phyloP scores from a whole-genome alignment of 371 early-diverging fungal genomes.

The Apophysomyces variabilis region DNA sequence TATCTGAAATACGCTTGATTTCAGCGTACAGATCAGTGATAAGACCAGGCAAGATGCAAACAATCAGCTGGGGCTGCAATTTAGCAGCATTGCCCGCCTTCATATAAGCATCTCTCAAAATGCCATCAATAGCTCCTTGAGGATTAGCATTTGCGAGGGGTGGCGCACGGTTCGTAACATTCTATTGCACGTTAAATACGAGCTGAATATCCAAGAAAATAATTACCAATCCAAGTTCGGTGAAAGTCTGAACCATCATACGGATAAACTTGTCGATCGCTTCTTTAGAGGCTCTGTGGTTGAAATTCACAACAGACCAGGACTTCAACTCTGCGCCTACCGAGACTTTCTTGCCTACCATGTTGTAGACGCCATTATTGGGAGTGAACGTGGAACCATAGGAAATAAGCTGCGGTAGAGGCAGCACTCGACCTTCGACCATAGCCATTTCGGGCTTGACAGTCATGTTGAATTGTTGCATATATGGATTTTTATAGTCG shows the following conservation, averaged over 20 bases:
- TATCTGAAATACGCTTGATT: constrained; percentile 93
- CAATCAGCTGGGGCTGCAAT: constrained; percentile 71
- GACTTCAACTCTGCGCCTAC: constrained; percentile 74
- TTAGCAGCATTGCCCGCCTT: constrained; percentile 68
- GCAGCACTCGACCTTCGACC: constrained; percentile 74
- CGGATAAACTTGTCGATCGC: constrained; percentile 59
- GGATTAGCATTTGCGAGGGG: constrained; percentile 73
- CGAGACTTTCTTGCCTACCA: constrained; percentile 80
- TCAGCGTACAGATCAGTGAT: constrained; percentile 87
- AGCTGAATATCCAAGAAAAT: neutral
- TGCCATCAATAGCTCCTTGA: constrained; percentile 59
- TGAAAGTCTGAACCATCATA: constrained; percentile 54
- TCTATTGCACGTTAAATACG: constrained; percentile 16
- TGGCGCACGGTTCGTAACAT: constrained; percentile 56
- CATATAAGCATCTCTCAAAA: constrained; percentile 68
- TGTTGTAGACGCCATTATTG: constrained; percentile 85
- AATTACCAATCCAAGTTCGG: constrained; percentile 64
- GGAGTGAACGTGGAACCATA: constrained; percentile 74
- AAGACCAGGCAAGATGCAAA: constrained; percentile 85
- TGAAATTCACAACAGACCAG: constrained; percentile 79
- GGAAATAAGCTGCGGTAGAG: constrained; percentile 68
- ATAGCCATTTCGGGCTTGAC: constrained; percentile 62
- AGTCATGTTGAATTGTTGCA: constrained; percentile 64
- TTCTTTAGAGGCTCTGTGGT: constrained; percentile 29
- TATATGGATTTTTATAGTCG: constrained; percentile 57